Evolutionary conservation across 1,139 yeast genomes (phyloP), one percentile per base, ranked within the genome.

Genomic region (Debaryomyces robertsiae): DNA sequence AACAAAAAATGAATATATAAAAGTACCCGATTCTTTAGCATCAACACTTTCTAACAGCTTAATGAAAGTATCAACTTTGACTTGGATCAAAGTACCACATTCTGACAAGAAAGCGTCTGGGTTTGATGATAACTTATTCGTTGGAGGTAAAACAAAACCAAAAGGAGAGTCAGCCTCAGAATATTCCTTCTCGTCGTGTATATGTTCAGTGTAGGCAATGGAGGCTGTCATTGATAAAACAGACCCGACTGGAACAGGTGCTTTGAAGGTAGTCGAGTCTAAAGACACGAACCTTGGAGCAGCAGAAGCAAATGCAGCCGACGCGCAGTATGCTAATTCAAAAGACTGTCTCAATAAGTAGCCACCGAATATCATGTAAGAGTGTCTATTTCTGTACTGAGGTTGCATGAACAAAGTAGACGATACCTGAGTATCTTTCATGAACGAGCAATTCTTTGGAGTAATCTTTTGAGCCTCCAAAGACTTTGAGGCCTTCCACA

Each of bases 241-340:
- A 2, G 93, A 82, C 2, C 97, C 97, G 16, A 90, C 97, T 1
- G 97, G 97, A 4, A 90, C 97, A 1, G 97, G 97, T 18, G 90
- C 86, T 54, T 86, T 82, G 72, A 90, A 90, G 16, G 95, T 86
- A 36, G 96, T 89, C 17, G 95, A 84, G 60, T 90, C 97, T 53
- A 90, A 74, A 2, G 96, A 86, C 6, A 89, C 89, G 53, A 90
- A 90, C 55, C 96, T 74, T 29, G 97, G 96, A 39, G 84, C 81
- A 9, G 91, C 82, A 47, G 81, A 81, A 1, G 95, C 74, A 55
- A 90, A 88, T 2, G 94, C 88, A 4, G 96, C 95, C 9, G 96
- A 88, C 13, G 94, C 82, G 63, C 95, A 86, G 61, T 90, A 90
- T 2, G 96, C 97, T 54, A 90, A 77, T 61, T 90, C 97, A 61